Base-by-base conservation (phyloP, 805 yeast species). In the Torulaspora franciscae region DNA sequence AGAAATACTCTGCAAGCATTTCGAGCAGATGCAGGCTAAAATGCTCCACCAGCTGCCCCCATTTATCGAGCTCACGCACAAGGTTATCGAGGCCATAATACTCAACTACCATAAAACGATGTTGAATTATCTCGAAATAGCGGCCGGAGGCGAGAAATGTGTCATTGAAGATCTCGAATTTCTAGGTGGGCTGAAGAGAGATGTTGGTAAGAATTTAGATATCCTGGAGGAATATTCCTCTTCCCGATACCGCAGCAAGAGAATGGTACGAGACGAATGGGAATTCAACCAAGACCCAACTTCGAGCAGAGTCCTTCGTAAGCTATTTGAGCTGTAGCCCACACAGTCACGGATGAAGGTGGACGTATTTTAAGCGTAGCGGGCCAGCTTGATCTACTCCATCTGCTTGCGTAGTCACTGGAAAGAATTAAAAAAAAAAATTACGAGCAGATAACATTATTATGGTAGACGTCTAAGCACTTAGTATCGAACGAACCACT, bases 141-240 rank as follows among this genome's bases (percentile, higher is more conserved):
- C 69, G 29, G 49, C 64, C 19, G 73, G 72, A 6, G 64, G 65
- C 4, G 51, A 54, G 2, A 43, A 29, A 6, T 58, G 56, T 11
- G 19, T 66, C 17, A 48, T 54, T 6, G 57, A 56, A 25, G 68
- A 63, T 42, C 43, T 55, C 3, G 54, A 57, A 22, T 36, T 34
- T 10, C n/a, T 57, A 7, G 43, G 48, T 7, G 25, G 32, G 2
- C 49, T 49, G 6, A 56, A 47, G 10, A 29, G 55, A 11, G 54
- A 48, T 6, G 37, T 50, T 3, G 67, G 68, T 11, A 66, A 62
- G 38, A 62, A 67, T 44, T 64, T 66, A 42, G 73, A 69, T 45
- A 66, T 70, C 10, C 51, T 69, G 25, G 69, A 68, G 45, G 34
- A 55, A 28, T 68, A 59, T 46, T 57, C 67, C 0, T 40, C 52